Evolutionary conservation across 768 basidiomycete genomes (phyloP), one percentile per base, ranked within the genome.

Genomic region (Lenzites betulinus): DNA sequence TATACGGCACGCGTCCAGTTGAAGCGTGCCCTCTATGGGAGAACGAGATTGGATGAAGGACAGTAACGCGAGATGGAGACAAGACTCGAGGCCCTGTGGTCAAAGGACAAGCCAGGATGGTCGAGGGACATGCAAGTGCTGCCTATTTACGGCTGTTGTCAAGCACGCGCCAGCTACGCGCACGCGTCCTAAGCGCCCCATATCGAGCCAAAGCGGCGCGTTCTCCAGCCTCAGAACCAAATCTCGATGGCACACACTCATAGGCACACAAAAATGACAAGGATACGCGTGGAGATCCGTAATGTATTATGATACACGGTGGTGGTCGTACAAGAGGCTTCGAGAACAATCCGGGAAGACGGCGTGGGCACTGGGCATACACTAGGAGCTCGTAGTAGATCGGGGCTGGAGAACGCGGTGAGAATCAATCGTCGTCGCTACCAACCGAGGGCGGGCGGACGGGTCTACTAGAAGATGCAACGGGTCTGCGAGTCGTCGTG

Each of bases 391-490:
- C 26, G 26, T 22, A 42, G 20, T 9, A n/a, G 38, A 48, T 11
- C 26, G 13, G 12, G 2, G 48, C 13, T 6, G 15, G 15, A 22
- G 28, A 23, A 23, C 12, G 28, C 51, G 36, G 6, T 8, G 16
- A 22, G 15, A 51, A 46, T 79, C 68, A 86, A 69, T 76, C 85
- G 75, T 70, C 87, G 76, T 81, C 80, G 59, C 81, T 81, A 47
- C 74, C 80, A 35, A 75, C 71, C 16, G 76, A 75, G 6, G 72
- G 67, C 3, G 70, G 72, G 0, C 73, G 75, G n/a, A 65, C 68
- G 20, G 70, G 65, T 66, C 79, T 72, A 51, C 80, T 81, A 0
- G 90, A 91, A 3, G 86, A 79, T 26, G 78, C 80, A 36, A 73
- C 75, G 2, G 83, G 79, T 43, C 86, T 83, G 39, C 84, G 83